These are phyloP conservation scores for Solanum pinnatisectum DNA, from an alignment of 257 asterid species.

Conservation along the genomic window DNA sequence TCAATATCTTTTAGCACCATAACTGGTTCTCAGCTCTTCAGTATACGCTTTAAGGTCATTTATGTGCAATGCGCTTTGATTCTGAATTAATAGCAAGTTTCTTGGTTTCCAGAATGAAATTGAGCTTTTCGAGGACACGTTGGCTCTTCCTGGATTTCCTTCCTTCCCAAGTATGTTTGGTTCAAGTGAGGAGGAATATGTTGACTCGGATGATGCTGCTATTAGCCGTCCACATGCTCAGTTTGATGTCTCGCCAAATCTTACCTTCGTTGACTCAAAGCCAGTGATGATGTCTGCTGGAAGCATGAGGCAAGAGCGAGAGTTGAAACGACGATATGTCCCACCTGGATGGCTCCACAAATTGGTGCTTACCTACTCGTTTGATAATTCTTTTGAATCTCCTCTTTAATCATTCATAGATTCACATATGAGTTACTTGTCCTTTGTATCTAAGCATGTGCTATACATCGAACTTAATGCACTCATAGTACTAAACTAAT, in stretches of 20 bases:
- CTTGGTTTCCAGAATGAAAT: conserved; percentile 66
- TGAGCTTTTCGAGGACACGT: conserved; percentile 79
- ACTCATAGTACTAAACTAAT: background rate
- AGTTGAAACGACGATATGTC: conserved; percentile 34
- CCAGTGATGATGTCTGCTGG: conserved; percentile 40
- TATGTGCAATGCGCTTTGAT: background rate
- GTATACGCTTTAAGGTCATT: background rate
- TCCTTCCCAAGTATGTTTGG: conserved; percentile 76
- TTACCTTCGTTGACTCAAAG: conserved; percentile 49
- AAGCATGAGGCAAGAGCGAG: conserved; percentile 32
- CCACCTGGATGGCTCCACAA: conserved; percentile 74
- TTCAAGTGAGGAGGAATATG: conserved; percentile 88
- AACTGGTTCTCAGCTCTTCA: background rate
- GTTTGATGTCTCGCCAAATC: conserved; percentile 28
- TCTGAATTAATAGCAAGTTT: background rate
- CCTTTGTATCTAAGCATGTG: background rate
- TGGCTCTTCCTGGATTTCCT: conserved; percentile 73
- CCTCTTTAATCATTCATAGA: background rate
- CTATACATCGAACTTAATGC: background rate
- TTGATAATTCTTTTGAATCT: background rate
- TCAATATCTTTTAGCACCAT: background rate
- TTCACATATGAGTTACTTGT: background rate
- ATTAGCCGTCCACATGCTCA: conserved; percentile 49
- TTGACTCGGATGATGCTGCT: conserved; percentile 81
- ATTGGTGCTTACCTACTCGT: conserved; percentile 34